These are phyloP conservation scores for Wallacemonas collosoma DNA, from an alignment of 208 protist genomes.

Conservation along the genomic window DNA sequence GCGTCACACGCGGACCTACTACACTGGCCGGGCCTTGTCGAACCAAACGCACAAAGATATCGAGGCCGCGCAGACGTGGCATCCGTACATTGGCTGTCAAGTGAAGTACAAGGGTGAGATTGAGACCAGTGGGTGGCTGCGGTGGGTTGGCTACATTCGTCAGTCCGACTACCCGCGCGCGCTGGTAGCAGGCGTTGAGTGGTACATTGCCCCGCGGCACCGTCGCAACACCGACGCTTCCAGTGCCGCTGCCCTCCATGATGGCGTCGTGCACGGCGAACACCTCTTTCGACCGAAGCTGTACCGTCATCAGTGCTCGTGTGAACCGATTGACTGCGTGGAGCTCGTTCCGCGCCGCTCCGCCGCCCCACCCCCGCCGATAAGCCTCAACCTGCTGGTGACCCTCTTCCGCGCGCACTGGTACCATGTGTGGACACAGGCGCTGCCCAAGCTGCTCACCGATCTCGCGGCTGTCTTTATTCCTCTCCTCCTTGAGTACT, in stretches of 20 bases:
- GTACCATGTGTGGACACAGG: slow-evolving; percentile 37
- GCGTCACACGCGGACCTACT: slow-evolving; percentile 25
- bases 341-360: slow-evolving; percentile 20
- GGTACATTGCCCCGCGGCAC: slow-evolving; percentile 34
- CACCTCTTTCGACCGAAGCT: slow-evolving; percentile 28
- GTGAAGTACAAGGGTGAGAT: slow-evolving; percentile 34
- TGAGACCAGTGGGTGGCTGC: slow-evolving; percentile 39
- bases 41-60: slow-evolving; percentile 36
- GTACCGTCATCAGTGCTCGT: slow-evolving; percentile 25
- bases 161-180: slow-evolving; percentile 38
- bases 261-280: slow-evolving; percentile 52
- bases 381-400: slow-evolving; percentile 19
- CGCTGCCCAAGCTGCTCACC: slow-evolving; percentile 33
- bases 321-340: slow-evolving; percentile 37
- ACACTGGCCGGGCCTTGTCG: slow-evolving; percentile 38
- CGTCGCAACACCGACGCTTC: slow-evolving; percentile 16
- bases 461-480: slow-evolving; percentile 29
- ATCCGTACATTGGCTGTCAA: slow-evolving; percentile 35
- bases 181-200: slow-evolving; percentile 51
- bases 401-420: slow-evolving; percentile 33
- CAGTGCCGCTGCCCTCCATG: slow-evolving; percentile 20
- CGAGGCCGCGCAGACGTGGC: slow-evolving; percentile 24
- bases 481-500: slow-evolving; percentile 44
- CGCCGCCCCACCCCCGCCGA: slow-evolving; percentile 18
- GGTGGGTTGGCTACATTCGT: slow-evolving; percentile 49